phyloP scores from a whole-genome alignment of 805 yeast species.

The Saccharomycopsis microspora region DNA sequence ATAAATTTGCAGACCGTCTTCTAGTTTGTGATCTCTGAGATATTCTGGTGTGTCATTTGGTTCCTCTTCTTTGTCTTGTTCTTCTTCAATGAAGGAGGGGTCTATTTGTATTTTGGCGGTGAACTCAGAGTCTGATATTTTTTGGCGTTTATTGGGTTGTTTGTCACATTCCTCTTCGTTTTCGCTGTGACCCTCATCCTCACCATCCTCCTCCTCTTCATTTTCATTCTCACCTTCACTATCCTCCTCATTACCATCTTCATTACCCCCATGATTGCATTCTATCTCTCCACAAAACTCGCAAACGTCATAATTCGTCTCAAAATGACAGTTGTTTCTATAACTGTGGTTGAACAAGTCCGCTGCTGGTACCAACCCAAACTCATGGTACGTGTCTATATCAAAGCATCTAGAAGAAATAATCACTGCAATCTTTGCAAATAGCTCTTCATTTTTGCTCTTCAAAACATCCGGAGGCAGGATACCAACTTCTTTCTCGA shows the following conservation, averaged over 20 bases:
- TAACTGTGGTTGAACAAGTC: slow-evolving; percentile 70
- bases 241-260: slow-evolving; percentile 13
- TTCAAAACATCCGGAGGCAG: slow-evolving; percentile 11
- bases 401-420: slow-evolving; percentile 50
- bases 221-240: not conserved
- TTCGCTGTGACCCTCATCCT: slow-evolving; percentile 10
- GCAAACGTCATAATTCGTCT: slow-evolving; percentile 32
- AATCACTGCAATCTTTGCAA: slow-evolving; percentile 10
- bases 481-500: slow-evolving; percentile 17
- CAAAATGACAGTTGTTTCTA: slow-evolving; percentile 9
- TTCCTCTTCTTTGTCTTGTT: slow-evolving; percentile 12
- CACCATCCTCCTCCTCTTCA: not conserved
- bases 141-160: not conserved
- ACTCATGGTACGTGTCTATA: slow-evolving; percentile 55
- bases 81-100: not conserved
- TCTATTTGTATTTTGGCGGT: not conserved
- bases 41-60: slow-evolving; percentile 14
- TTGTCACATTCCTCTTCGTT: slow-evolving; percentile 17
- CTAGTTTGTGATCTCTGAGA: slow-evolving; percentile 13
- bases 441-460: slow-evolving; percentile 1
- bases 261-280: slow-evolving; percentile 28
- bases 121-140: not conserved
- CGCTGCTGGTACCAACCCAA: slow-evolving; percentile 82
- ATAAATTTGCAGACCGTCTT: slow-evolving; percentile 21
- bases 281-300: slow-evolving; percentile 33